Base-by-base conservation (phyloP, 108 stramenopile genomes). In the Chaetoceros muelleri region DNA sequence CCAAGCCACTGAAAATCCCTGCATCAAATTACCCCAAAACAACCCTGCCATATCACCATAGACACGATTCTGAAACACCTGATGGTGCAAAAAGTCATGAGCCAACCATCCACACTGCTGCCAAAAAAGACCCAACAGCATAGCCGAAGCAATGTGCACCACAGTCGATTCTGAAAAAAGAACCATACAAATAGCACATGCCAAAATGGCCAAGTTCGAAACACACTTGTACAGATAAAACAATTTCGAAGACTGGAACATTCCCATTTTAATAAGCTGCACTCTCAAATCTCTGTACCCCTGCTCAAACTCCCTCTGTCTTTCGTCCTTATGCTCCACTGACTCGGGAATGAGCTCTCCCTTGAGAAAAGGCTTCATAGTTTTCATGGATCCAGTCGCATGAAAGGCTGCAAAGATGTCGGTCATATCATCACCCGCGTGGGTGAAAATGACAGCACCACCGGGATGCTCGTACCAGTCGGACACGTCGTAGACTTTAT, bases 71-170 rank as follows among this genome's bases (percentile, higher is more conserved):
- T 81, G 76, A 75, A 97, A 99, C 30, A 97, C 96, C 70, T 97
- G 96, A 68, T 99, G 98, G 65, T 99, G 98, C 24, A 97, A 64
- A 59, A 95, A 95, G 58, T 99, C 98, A 58, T 99, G 98, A 3
- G 96, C 95, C 44, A 99, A 76, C 98, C 98, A 99, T 53, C 98
- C 98, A 56, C 95, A 97, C 73, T 99, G 98, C 72, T 99, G 98
- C 84, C 95, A 97, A 74, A 98, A 98, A 20, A 97, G 66, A 30
- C 95, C 98, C 63, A 99, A 71, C 48, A 95, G 52, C 21, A 90
- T 50, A 0, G 96, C 98, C 0, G 88, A 80, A 20, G 78, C 74
- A 58, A 95, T 67, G 70, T 96, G 93, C 48, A 96, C 73, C 23
- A 62, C 49, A 46, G 69, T 45, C 57, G 63, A 74, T 22, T 94